These are phyloP conservation scores for Teunomyces tritomae DNA, from an alignment of 805 yeast genomes.

Conservation along the genomic window DNA sequence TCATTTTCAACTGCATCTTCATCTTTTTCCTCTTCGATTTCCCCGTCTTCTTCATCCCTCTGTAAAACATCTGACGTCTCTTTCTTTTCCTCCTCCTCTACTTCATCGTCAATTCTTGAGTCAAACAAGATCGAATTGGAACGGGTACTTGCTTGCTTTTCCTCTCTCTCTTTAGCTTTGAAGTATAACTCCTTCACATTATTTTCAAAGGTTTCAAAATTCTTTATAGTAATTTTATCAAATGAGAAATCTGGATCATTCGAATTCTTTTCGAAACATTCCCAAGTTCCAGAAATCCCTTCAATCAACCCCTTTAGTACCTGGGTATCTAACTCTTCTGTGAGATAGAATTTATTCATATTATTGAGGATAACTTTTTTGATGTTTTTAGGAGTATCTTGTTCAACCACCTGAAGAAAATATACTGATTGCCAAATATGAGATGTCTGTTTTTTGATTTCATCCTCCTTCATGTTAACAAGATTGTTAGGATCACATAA, in stretches of 20 bases:
- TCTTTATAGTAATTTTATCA: conserved; percentile 29
- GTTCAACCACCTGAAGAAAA: conserved; percentile 49
- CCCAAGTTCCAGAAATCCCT: conserved; percentile 33
- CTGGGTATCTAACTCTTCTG: conserved; percentile 26
- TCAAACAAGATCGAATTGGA: conserved; percentile 3
- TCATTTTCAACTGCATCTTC: background rate
- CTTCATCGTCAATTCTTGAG: conserved; percentile 18
- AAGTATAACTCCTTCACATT: conserved; percentile 21
- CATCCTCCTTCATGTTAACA: conserved; percentile 47
- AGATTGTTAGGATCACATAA: conserved; percentile 83
- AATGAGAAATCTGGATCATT: conserved; percentile 29
- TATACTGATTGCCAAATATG: conserved; percentile 59
- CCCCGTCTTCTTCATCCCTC: conserved; percentile 10
- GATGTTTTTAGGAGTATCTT: conserved; percentile 48
- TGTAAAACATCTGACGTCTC: conserved; percentile 13
- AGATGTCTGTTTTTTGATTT: conserved; percentile 39
- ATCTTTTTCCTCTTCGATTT: background rate
- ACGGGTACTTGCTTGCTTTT: background rate
- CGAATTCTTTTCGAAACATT: conserved; percentile 19
- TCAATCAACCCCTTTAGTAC: conserved; percentile 31
- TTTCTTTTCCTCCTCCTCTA: conserved; percentile 20
- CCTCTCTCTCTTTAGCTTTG: conserved; percentile 23
- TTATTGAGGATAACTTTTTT: conserved; percentile 53
- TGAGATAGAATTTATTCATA: conserved; percentile 44
- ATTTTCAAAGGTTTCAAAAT: conserved; percentile 29